Conservation (phyloP, 2,329 filamentous ascomycete species). For the Penicillium sumatraense region DNA sequence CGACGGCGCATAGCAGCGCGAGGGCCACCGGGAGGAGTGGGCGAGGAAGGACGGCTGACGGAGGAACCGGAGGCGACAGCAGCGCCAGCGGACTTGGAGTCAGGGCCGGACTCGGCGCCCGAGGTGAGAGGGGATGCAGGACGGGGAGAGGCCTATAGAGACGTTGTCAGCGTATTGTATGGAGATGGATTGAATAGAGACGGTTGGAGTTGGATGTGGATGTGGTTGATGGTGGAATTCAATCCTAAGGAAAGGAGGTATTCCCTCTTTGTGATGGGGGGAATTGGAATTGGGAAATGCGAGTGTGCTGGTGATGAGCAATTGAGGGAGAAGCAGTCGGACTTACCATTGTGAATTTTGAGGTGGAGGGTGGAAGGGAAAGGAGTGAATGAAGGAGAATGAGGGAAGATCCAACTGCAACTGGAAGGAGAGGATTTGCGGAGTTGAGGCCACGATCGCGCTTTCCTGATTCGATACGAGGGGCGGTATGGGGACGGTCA, state of each 20-base stretch:
- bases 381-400: slow-evolving; percentile 14
- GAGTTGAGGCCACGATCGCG: slow-evolving; percentile 35
- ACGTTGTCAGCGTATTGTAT: slow-evolving; percentile 1
- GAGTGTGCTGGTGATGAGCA: not conserved
- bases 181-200: not conserved
- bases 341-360: slow-evolving; percentile 31
- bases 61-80: slow-evolving; percentile 66
- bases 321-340: not conserved
- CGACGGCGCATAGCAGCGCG: slow-evolving; percentile 94
- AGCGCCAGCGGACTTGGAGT: slow-evolving; percentile 47
- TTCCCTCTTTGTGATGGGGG: not conserved
- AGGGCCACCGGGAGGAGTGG: slow-evolving; percentile 87
- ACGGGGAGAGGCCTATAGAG: slow-evolving; percentile 42
- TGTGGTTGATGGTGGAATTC: slow-evolving; percentile 2
- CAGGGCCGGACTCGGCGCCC: slow-evolving; percentile 50
- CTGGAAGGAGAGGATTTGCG: slow-evolving; percentile 25
- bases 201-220: not conserved
- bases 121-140: slow-evolving; percentile 51
- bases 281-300: not conserved
- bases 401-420: slow-evolving; percentile 12
- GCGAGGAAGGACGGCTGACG: slow-evolving; percentile 79
- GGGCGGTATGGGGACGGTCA: slow-evolving; percentile 18
- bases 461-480: slow-evolving; percentile 28
- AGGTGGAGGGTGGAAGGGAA: slow-evolving; percentile 5
- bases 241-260: slow-evolving; percentile 7